These are phyloP conservation scores for Wallacemonas collosoma DNA, from an alignment of 208 protist species.

Conservation along the genomic window DNA sequence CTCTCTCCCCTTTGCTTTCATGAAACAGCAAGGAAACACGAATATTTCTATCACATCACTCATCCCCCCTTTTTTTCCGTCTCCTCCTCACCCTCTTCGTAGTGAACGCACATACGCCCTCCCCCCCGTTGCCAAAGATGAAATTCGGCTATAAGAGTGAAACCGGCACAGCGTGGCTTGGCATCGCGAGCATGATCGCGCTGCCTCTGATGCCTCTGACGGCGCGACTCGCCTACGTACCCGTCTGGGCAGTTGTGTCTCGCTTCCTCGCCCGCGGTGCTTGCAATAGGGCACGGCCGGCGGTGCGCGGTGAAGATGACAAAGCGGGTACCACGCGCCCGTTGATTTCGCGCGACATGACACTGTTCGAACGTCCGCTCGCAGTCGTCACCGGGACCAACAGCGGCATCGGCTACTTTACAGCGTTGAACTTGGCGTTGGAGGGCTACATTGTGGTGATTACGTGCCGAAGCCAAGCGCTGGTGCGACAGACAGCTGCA, in stretches of 20 bases:
- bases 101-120: neutral
- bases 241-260: conserved; percentile 44
- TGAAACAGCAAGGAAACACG: too few relatives aligned
- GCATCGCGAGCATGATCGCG: conserved; percentile 26
- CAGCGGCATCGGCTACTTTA: conserved; percentile 88
- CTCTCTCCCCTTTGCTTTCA: too few relatives aligned
- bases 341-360: conserved; percentile 59
- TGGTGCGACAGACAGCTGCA: conserved; percentile 53
- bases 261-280: conserved; percentile 58
- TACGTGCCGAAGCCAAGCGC: conserved; percentile 66
- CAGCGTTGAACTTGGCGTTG: conserved; percentile 70
- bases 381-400: conserved; percentile 92
- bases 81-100: neutral
- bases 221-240: conserved; percentile 24
- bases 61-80: conserved; percentile 12
- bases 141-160: conserved; percentile 77
- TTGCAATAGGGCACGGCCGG: conserved; percentile 43
- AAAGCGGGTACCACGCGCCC: conserved; percentile 22
- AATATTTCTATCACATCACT: neutral
- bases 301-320: conserved; percentile 24
- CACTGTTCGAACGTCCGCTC: conserved; percentile 56
- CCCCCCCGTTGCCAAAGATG: conserved; percentile 17
- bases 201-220: conserved; percentile 27
- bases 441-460: conserved; percentile 80
- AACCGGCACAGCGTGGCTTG: conserved; percentile 32